phyloP scores from a whole-genome alignment of 768 basidiomycete genomes.

The Mrakia gelida region DNA sequence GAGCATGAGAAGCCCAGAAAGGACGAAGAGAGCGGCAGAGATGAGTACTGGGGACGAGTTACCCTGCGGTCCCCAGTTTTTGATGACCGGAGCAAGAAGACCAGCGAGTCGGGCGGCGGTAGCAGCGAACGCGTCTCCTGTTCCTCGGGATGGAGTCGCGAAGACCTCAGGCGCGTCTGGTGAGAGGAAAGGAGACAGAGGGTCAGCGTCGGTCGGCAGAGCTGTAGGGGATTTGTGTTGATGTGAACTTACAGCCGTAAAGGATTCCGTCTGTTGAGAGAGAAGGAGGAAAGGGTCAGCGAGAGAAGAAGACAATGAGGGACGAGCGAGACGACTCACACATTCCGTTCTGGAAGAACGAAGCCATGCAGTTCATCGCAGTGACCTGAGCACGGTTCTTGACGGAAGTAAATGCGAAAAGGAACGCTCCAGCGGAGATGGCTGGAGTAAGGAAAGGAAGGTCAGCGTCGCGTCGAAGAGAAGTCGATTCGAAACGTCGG shows the following conservation, averaged over 20 bases:
- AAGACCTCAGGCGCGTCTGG: constrained; percentile 46
- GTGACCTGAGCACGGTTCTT: constrained; percentile 47
- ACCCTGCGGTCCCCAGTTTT: constrained; percentile 21
- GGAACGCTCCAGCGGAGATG: constrained; percentile 50
- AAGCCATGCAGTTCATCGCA: constrained; percentile 51
- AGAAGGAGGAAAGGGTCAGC: neutral
- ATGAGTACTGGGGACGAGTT: constrained; percentile 49
- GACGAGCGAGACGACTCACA: constrained; percentile 39
- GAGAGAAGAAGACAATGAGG: neutral
- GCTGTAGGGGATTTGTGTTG: constrained; percentile 2
- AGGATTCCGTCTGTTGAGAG: constrained; percentile 36
- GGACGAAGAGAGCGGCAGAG: constrained; percentile 51
- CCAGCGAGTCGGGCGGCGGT: constrained; percentile 54
- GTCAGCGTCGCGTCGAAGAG: neutral
- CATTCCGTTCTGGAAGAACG: constrained; percentile 41
- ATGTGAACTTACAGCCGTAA: constrained; percentile 30
- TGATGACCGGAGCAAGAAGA: constrained; percentile 49
- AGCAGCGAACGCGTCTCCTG: constrained; percentile 53
- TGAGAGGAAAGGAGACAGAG: neutral
- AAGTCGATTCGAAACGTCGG: neutral
- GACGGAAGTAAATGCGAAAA: constrained; percentile 56
- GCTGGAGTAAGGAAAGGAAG: constrained; percentile 32
- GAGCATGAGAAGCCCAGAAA: constrained; percentile 48
- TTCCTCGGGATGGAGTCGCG: constrained; percentile 57
- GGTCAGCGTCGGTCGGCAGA: neutral